phyloP scores from a whole-genome alignment of 208 protist genomes.

The Novymonas esmeraldas region DNA sequence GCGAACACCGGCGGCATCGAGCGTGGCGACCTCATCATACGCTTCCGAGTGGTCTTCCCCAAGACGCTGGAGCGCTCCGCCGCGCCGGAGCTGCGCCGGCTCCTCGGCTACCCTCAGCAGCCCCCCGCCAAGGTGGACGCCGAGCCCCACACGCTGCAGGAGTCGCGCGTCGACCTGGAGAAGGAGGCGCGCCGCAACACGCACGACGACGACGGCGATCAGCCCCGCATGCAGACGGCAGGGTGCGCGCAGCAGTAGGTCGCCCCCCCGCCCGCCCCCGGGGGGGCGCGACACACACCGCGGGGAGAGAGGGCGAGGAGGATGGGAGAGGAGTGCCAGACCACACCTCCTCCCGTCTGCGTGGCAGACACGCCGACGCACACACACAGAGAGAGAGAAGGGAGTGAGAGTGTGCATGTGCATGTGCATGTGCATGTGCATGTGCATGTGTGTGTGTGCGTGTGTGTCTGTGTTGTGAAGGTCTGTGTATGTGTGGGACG shows the following conservation, averaged over 20 bases:
- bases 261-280: too few relatives aligned
- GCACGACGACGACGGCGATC: constrained; percentile 66
- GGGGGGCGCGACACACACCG: too few relatives aligned
- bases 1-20: constrained; percentile 89
- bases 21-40: constrained; percentile 88
- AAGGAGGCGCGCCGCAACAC: constrained; percentile 67
- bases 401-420: background rate
- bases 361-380: background rate
- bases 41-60: constrained; percentile 93
- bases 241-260: constrained; percentile 88
- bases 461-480: background rate
- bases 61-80: constrained; percentile 49
- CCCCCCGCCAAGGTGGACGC: constrained; percentile 33
- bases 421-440: background rate
- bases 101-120: constrained; percentile 80
- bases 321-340: background rate
- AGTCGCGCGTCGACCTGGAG: constrained; percentile 80
- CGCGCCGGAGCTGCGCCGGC: constrained; percentile 58
- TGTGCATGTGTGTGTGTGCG: background rate
- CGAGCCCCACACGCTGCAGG: constrained; percentile 55
- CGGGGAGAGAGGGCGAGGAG: background rate
- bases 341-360: background rate
- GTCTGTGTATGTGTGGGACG: too few relatives aligned
- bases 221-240: constrained; percentile 57
- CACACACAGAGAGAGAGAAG: background rate